Base-by-base conservation (phyloP, 495 filamentous ascomycete species). In the Penicillium herquei region DNA sequence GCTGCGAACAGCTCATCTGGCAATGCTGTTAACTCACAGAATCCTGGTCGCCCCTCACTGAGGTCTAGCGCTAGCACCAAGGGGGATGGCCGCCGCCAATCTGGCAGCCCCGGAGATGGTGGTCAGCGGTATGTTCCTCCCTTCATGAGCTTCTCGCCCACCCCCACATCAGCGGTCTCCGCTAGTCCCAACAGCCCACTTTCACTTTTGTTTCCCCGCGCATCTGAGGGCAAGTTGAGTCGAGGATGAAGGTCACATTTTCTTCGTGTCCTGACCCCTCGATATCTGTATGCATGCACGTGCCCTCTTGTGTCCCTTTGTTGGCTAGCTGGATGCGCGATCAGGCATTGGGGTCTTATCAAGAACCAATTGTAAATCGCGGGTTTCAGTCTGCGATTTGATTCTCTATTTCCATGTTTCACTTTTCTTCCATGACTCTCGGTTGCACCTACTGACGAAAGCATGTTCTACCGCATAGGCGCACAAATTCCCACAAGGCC, bases 81-180 rank as follows among this genome's bases (percentile, higher is more conserved):
- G 65, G 72, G 72, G 58, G 82, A 85, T 47, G 69, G 69, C 63
- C 78, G 84, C 61, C 82, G 82, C 65, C 82, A 84, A 66, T 74
- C 78, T 54, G 77, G 73, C 47, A 84, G 77, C 66, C 79, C 82
- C 41, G 70, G 75, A 41, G 84, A 86, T 58, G 76, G 74, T 54
- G 70, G 60, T 57, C 78, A 80, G 59, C 79, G 78, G 84, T 86
- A 76, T 54, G 74, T 70, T 54, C n/a, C 33, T 47, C 41, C 50
- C 45, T 54, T 43, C 17, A 37, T 40, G 53, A 53, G 34, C 34
- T 31, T 58, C 63, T 49, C 49, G 26, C 50, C 37, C 21, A 32
- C 34, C 35, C 51, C 43, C 17, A 33, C 41, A 34, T 35, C 39
- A 12, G 16, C 14, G 33, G 14, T 21, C 50, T 51, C 35, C 37